phyloP scores from a whole-genome alignment of 768 basidiomycete genomes.

The Boletus sp. region DNA sequence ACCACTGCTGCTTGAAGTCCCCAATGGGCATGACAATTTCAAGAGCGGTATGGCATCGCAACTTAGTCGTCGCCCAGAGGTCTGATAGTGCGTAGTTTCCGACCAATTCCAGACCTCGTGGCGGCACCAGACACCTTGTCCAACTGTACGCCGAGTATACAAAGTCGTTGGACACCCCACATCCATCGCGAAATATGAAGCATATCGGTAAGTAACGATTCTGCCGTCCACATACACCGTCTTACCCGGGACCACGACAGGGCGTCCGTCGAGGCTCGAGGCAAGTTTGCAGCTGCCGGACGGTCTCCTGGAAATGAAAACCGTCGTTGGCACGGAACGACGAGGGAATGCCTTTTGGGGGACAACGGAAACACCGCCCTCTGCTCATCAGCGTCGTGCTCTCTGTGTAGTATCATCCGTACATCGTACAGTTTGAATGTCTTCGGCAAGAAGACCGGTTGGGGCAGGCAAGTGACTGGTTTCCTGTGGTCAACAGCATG shows the following conservation, averaged over 20 bases:
- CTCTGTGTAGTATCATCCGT: constrained; percentile 60
- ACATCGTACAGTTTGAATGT: constrained; percentile 62
- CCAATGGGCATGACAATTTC: constrained; percentile 57
- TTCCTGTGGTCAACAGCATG: background rate
- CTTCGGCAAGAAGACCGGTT: constrained; percentile 68
- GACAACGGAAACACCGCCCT: constrained; percentile 52
- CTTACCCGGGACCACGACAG: constrained; percentile 30
- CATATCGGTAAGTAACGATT: constrained; percentile 48
- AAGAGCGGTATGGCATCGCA: constrained; percentile 48
- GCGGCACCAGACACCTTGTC: constrained; percentile 58
- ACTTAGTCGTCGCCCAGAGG: background rate
- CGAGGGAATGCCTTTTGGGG: constrained; percentile 59
- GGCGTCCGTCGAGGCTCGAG: constrained; percentile 52
- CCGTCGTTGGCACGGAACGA: constrained; percentile 73
- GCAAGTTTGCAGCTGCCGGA: constrained; percentile 52
- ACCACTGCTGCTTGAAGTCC: no score
- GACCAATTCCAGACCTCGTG: constrained; percentile 70
- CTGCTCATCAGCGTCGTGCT: constrained; percentile 55
- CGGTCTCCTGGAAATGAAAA: constrained; percentile 67
- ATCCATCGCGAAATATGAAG: constrained; percentile 52
- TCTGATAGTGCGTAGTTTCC: constrained; percentile 39
- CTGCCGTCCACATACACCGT: background rate
- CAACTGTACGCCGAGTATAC: constrained; percentile 58
- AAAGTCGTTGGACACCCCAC: constrained; percentile 54
- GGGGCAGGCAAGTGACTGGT: constrained; percentile 51